Conservation (phyloP, 2,329 filamentous ascomycete species). For the Epichloe typhina region DNA sequence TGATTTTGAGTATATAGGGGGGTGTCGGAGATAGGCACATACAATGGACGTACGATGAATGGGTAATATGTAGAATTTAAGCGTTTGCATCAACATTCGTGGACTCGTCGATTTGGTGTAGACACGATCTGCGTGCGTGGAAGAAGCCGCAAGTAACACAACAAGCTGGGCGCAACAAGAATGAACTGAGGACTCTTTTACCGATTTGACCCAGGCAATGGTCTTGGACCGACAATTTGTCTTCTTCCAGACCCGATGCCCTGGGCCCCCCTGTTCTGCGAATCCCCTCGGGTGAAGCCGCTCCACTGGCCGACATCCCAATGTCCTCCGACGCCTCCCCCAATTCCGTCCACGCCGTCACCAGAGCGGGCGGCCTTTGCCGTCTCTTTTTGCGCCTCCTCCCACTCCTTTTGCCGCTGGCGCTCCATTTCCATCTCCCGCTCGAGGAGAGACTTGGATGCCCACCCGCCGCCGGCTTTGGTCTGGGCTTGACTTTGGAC, state of each 20-base stretch:
- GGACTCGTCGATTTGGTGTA: no score
- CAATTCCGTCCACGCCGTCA: conserved; percentile 47
- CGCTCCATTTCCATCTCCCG: conserved; percentile 72
- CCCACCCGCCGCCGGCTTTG: conserved; percentile 47
- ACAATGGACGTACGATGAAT: neutral
- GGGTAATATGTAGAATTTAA: neutral
- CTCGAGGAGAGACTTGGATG: conserved; percentile 58
- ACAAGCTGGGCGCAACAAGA: no score
- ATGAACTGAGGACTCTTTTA: conserved; percentile 3
- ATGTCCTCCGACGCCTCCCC: conserved; percentile 53
- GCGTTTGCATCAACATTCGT: no score
- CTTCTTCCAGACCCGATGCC: conserved; percentile 58
- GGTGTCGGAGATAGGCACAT: neutral
- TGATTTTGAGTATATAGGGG: no score
- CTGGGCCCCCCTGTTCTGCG: conserved; percentile 51
- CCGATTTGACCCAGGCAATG: conserved; percentile 36
- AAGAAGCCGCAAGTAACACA: neutral
- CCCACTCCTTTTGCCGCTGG: conserved; percentile 67
- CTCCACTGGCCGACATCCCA: conserved; percentile 70
- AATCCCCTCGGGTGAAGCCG: conserved; percentile 63
- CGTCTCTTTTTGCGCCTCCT: conserved; percentile 56
- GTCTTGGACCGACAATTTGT: conserved; percentile 68
- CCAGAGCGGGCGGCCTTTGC: conserved; percentile 38
- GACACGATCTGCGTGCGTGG: neutral
- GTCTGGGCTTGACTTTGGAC: conserved; percentile 45